Evolutionary conservation across 192 early-diverging fungal genomes (phyloP).

Genomic region (Coemansia asiatica): DNA sequence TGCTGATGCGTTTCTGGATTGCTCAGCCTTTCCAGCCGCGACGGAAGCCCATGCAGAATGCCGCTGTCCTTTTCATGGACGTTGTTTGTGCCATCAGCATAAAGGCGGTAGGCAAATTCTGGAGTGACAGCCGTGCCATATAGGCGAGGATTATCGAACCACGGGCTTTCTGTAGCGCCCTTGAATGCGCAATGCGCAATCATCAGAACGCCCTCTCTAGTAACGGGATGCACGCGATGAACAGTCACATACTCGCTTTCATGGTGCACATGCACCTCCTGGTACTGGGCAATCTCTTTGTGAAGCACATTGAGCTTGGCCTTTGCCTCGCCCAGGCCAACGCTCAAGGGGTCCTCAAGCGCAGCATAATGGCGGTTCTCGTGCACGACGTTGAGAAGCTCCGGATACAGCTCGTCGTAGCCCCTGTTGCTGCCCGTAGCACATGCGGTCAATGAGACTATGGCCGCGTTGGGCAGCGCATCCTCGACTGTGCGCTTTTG

Average conservation of each 20-base stretch:
- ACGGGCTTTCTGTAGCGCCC: conserved; percentile 31
- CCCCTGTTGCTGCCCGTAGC: conserved; percentile 96
- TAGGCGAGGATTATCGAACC: conserved; percentile 61
- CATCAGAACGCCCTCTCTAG: conserved; percentile 88
- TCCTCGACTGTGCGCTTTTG: conserved; percentile 90
- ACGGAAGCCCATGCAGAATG: conserved; percentile 62
- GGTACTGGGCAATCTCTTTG: conserved; percentile 77
- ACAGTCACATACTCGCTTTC: conserved; percentile 93
- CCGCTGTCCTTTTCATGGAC: conserved; percentile 43
- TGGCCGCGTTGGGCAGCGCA: conserved; percentile 86
- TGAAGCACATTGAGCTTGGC: conserved; percentile 75
- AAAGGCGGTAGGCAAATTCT: conserved; percentile 61
- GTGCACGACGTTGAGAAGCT: conserved; percentile 82
- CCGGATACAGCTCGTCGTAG: conserved; percentile 92
- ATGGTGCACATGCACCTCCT: conserved; percentile 95
- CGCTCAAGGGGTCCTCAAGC: conserved; percentile 56
- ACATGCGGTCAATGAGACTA: conserved; percentile 86
- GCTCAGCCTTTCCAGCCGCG: conserved; percentile 55
- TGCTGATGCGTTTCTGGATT: conserved; percentile 52
- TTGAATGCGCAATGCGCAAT: conserved; percentile 87
- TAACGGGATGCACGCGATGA: conserved; percentile 88
- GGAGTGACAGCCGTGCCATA: conserved; percentile 60
- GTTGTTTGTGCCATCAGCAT: conserved; percentile 41
- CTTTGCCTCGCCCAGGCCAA: conserved; percentile 69
- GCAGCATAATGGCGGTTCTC: conserved; percentile 79